A percentile compares a stretch with the other conserved stretches of the same genome.
Conservation (phyloP, 129 eudicot species). For the Saposhnikovia divaricata region DNA sequence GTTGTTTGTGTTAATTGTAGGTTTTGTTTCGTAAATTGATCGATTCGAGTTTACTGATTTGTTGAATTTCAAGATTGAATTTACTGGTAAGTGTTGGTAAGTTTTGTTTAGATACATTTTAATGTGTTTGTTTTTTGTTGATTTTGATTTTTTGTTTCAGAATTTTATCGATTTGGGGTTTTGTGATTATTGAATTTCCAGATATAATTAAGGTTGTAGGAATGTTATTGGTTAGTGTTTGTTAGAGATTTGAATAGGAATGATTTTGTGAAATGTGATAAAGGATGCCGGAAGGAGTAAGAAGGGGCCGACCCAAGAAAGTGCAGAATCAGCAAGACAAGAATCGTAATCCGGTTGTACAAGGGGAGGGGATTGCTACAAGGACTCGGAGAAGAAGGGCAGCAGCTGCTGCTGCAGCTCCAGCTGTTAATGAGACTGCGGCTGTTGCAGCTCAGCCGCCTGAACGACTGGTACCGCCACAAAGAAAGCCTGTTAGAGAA, state of each 20-base stretch:
- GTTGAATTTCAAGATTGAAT: constrained; percentile 6
- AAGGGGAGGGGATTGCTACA: constrained; percentile 15
- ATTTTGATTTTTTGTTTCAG: background rate
- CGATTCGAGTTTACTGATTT: background rate
- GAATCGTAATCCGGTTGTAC: constrained; percentile 7
- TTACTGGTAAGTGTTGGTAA: background rate
- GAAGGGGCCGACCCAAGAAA: constrained; percentile 33
- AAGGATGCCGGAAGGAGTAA: constrained; percentile 55
- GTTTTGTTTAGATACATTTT: background rate
- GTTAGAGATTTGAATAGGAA: background rate
- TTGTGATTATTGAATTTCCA: background rate
- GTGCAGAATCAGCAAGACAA: background rate
- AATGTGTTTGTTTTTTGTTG: background rate
- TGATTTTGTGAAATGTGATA: constrained; percentile 35
- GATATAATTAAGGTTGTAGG: background rate
- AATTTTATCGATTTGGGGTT: background rate
- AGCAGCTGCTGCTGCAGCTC: constrained; percentile 20
- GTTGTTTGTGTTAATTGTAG: background rate
- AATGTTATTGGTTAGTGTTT: background rate
- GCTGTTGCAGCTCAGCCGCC: constrained; percentile 15
- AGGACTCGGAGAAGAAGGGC: constrained; percentile 17
- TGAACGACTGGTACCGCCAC: background rate
- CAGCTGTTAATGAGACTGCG: constrained; percentile 3
- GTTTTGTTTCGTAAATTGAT: background rate
- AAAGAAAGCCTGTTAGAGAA: background rate